A percentile compares a stretch with the other conserved stretches of the same genome.
Evolutionary conservation across 108 stramenopile species (phyloP).

Genomic region (Skeletonema menzelii): DNA sequence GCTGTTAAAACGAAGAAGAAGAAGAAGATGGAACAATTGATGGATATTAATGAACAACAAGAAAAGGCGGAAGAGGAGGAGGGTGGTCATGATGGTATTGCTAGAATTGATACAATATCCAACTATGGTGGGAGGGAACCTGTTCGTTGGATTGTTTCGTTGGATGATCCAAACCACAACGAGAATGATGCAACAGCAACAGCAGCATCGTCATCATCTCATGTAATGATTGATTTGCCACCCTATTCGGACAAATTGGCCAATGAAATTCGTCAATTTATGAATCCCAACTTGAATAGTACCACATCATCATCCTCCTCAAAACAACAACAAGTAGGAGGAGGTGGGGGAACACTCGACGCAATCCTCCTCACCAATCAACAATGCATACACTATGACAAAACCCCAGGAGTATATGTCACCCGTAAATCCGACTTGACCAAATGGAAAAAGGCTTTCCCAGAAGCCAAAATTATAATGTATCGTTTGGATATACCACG

Average conservation of each 20-base stretch:
- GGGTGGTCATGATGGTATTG: constrained; percentile 36
- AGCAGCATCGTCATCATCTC: constrained; percentile 16
- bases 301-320: background rate
- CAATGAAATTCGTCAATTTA: constrained; percentile 57
- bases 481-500: constrained; percentile 80
- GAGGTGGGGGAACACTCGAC: constrained; percentile 28
- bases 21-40: background rate
- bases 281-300: constrained; percentile 47
- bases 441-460: constrained; percentile 71
- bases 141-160: constrained; percentile 39
- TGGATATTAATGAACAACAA: background rate
- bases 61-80: too few relatives aligned
- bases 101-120: constrained; percentile 48
- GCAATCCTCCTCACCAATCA: constrained; percentile 74
- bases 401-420: constrained; percentile 64
- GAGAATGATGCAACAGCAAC: constrained; percentile 1
- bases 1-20: too few relatives aligned
- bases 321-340: constrained; percentile 3
- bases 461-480: constrained; percentile 51
- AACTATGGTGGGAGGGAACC: constrained; percentile 43
- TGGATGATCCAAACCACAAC: constrained; percentile 15
- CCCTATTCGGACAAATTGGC: constrained; percentile 76
- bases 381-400: constrained; percentile 75
- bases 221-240: constrained; percentile 81
- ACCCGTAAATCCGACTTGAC: constrained; percentile 62